Base-by-base conservation (phyloP, 768 basidiomycete genomes). In the Hygrocybe punicea region DNA sequence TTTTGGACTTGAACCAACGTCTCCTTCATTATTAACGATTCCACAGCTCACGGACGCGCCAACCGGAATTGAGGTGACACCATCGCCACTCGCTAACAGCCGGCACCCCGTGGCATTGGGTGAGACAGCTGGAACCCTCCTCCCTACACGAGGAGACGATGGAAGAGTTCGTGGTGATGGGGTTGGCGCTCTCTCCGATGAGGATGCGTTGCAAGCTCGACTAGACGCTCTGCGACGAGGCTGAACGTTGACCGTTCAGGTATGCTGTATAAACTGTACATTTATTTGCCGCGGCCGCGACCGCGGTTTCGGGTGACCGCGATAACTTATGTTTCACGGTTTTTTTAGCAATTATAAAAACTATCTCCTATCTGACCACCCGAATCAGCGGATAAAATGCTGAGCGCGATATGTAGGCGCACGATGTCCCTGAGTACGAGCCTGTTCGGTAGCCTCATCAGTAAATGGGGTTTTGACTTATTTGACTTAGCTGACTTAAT, bases 131-230 rank as follows among this genome's bases (percentile, higher is more conserved):
- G 79, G 78, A 17, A 68, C 77, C 2, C 62, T 75, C 35, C 70
- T 65, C 47, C 65, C 63, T 16, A 63, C 55, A 7, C 58, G 64
- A 23, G 53, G 64, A 51, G 58, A 63, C 8, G 69, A 70, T 29
- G 67, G 69, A 51, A 71, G 72, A 39, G 55, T 75, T 13, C 72
- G 76, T 17, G 76, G 75, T 17, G 75, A 62, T 40, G 71, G 71
- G 4, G 73, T 71, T 17, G 76, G 75, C 16, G 78, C 69, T 35
- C 67, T 76, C 60, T 79, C 86, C 1, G 96, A 95, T 62, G 91
- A 98, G 72, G 95, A 97, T 69, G 91, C 90, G 37, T 78, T 99
- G 53, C 97, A 98, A 73, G 93, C 94, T 16, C 79, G 97, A 59
- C 71, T 99, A 61, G 94, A 98, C 73, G 92, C 94, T 35, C 77